Evolutionary conservation across 2,329 filamentous ascomycete genomes (phyloP).

Genomic region (Phialocephala sp.): DNA sequence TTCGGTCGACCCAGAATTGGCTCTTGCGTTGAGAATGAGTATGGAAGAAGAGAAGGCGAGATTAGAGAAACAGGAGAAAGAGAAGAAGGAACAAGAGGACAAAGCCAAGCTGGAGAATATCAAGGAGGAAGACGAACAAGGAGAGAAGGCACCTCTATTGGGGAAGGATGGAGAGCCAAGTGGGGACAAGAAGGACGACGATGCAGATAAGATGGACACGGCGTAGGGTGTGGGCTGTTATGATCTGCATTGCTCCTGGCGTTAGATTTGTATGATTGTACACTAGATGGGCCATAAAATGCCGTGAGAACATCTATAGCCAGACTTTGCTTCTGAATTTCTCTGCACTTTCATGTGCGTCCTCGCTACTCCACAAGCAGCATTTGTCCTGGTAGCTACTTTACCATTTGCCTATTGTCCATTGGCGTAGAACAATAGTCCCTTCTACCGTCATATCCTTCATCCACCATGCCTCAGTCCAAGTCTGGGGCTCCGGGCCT

Average conservation of each 20-base stretch:
- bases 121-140: slow-evolving; percentile 76
- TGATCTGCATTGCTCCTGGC: slow-evolving; percentile 42
- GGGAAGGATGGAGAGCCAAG: slow-evolving; percentile 69
- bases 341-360: slow-evolving; percentile 10
- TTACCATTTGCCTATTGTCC: slow-evolving; percentile 10
- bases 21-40: slow-evolving; percentile 93
- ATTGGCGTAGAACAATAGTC: background rate
- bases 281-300: slow-evolving; percentile 39
- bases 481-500: background rate
- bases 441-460: background rate
- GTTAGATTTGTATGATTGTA: slow-evolving; percentile 46
- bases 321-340: slow-evolving; percentile 15
- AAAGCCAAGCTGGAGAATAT: slow-evolving; percentile 83
- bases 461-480: background rate
- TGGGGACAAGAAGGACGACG: slow-evolving; percentile 60
- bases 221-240: slow-evolving; percentile 56
- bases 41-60: slow-evolving; percentile 97
- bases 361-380: background rate
- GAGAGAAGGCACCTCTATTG: slow-evolving; percentile 60
- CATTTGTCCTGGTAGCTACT: slow-evolving; percentile 7
- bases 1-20: slow-evolving; percentile 88
- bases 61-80: slow-evolving; percentile 82
- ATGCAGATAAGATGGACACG: slow-evolving; percentile 87
- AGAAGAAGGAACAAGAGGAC: slow-evolving; percentile 70
- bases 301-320: slow-evolving; percentile 9